Base-by-base conservation (phyloP, 257 asterid species). In the Paraleonurus japonicus region DNA sequence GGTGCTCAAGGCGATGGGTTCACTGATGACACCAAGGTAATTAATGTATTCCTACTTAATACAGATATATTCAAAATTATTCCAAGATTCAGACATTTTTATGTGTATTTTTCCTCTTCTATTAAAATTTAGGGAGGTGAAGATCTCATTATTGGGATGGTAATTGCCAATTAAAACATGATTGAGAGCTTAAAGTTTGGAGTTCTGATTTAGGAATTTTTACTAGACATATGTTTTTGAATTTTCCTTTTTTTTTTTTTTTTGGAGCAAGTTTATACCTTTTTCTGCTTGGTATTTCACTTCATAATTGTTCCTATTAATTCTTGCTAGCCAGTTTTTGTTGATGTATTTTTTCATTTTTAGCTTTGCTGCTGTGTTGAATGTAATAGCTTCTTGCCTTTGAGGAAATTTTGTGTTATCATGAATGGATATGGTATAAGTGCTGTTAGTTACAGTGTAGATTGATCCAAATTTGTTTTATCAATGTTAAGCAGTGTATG, bases 1-100 rank as follows among this genome's bases (percentile, higher is more conserved):
- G 95, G 95, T 54, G 95, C 92, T 65, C 78, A 70, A 84, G 92
- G 92, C 12, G 92, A 88, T 78, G 90, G 92, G 3, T 15, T 82
- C 58, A 70, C 80, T 28, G 92, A 88, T 55, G 90, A 84, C 79
- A 80, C 88, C 33, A 43, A 82, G 87, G 95, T 84, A 79, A 71
- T 26, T 41, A 41, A 10, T 41, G 1, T 32, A 41, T 41, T 3
- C 48, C 48, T 41, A 11, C 48, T 41, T 39, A 39, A 39, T 1
- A 39, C 4, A 39, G 47, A 39, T 39, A 2, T 9, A 10, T 39
- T 39, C 47, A 1, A 11, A 39, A 9, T 10, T 9, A 39, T 39
- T 9, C 47, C 47, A 39, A 39, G 47, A 39, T 39, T 32, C 15
- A 39, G 9, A 39, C 47, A 9, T 39, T 39, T 39, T 39, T 4